phyloP scores from a whole-genome alignment of 2,329 filamentous ascomycete genomes.

The Lasiodiplodia citricola region DNA sequence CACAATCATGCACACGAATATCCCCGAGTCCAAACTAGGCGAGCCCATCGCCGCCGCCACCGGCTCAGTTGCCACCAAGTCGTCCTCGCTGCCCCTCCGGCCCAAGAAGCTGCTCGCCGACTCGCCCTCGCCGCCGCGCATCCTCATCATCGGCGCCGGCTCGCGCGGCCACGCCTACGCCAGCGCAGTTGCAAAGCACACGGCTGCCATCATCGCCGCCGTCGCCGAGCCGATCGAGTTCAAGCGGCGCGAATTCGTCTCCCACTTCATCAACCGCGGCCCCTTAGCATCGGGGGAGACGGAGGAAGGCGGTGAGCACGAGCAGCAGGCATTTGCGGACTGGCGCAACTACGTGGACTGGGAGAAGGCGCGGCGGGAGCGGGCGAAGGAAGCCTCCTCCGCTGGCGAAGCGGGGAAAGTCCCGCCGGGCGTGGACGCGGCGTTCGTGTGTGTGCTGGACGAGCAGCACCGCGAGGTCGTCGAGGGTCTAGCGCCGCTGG shows the following conservation, averaged over 20 bases:
- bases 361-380: conserved; percentile 67
- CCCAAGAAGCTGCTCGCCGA: conserved; percentile 15
- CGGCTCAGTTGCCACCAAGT: neutral
- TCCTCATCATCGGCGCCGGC: conserved; percentile 48
- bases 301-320: conserved; percentile 37
- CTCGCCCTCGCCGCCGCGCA: conserved; percentile 27
- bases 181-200: conserved; percentile 30
- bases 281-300: conserved; percentile 58
- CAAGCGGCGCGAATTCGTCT: conserved; percentile 75
- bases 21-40: neutral
- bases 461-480: conserved; percentile 86
- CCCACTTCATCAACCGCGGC: conserved; percentile 66
- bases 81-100: neutral
- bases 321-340: conserved; percentile 59
- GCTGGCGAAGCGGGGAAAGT: conserved; percentile 11
- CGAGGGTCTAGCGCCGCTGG: conserved; percentile 69
- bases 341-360: conserved; percentile 80
- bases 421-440: conserved; percentile 54
- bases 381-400: conserved; percentile 36
- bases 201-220: conserved; percentile 69
- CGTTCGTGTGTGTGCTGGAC: conserved; percentile 80
- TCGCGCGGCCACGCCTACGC: conserved; percentile 46
- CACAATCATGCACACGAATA: conserved; percentile 1
- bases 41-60: conserved; percentile 1
- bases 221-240: conserved; percentile 82